Evolutionary conservation across 805 yeast genomes (phyloP), one percentile per base, ranked within the genome.

Genomic region (Cyberlindnera meyerae): DNA sequence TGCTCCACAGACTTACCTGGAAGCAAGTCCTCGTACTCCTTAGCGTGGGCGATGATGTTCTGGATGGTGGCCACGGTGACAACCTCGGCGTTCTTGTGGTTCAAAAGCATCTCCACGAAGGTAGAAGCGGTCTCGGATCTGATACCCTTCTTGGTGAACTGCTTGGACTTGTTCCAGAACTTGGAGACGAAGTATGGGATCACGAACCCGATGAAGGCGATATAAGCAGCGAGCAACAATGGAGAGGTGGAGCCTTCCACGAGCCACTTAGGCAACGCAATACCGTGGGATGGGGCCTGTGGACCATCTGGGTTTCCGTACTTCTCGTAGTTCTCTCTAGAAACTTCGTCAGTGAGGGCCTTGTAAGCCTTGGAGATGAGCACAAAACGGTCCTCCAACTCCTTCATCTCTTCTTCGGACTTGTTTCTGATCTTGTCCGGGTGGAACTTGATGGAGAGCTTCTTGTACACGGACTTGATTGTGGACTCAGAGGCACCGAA

Each of bases 301-400:
- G 95, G 96, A 29, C 98, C 98, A 65, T 93, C 99, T 5, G 99
- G 99, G 58, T 94, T 96, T 33, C 99, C 99, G 54, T 82, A 93
- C 50, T 76, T 79, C 51, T 81, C 66, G 59, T 75, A 88, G 58
- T 93, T 93, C 49, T 84, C 85, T 51, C 77, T 82, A 4, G 85
- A 78, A 9, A 69, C 72, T 49, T 86, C 96, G 61, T 93, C 97
- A 11, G 98, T 94, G 46, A 93, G 73, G 0, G 98, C 86, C 61
- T 88, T 84, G 64, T 94, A 88, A 18, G 99, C 99, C 61, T 85
- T 84, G 41, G 85, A 81, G 51, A 93, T 83, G 48, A 76, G 70
- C 26, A 89, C 90, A 60, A 76, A 93, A 28, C 73, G 73, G 37
- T 80, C 77, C 61, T 90, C 97, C 60, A 83, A 66, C 18, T 64